Conservation (phyloP, 306 rosid species). For the Pterocarpus macrocarpus region DNA sequence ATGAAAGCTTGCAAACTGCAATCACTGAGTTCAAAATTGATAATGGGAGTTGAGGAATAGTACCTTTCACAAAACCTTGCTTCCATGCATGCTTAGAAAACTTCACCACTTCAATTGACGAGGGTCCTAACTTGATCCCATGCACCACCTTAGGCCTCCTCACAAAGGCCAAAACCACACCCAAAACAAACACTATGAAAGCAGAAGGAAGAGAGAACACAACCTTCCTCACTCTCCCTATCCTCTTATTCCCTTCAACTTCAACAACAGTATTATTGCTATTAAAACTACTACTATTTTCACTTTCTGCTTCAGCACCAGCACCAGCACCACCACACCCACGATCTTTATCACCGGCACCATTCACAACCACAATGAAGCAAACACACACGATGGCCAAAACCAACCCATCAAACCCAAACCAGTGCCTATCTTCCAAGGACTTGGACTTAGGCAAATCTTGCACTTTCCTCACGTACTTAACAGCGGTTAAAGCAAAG, state of each 20-base stretch:
- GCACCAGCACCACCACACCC: slow-evolving; percentile 16
- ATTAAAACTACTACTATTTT: too few species aligned
- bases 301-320: background rate
- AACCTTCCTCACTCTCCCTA: slow-evolving; percentile 42
- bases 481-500: slow-evolving; percentile 72
- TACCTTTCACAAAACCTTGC: slow-evolving; percentile 76
- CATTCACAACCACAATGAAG: slow-evolving; percentile 66
- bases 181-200: slow-evolving; percentile 64
- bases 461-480: slow-evolving; percentile 63
- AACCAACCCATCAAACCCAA: slow-evolving; percentile 81
- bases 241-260: background rate
- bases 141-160: slow-evolving; percentile 65
- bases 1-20: slow-evolving; percentile 70
- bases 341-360: slow-evolving; percentile 64
- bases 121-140: slow-evolving; percentile 72
- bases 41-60: slow-evolving; percentile 82
- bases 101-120: slow-evolving; percentile 58
- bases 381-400: slow-evolving; percentile 63
- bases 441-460: slow-evolving; percentile 63
- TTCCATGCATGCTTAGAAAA: slow-evolving; percentile 71
- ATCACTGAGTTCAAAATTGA: slow-evolving; percentile 78
- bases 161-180: slow-evolving; percentile 66
- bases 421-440: slow-evolving; percentile 55
- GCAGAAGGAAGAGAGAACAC: slow-evolving; percentile 75
- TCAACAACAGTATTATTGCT: too few species aligned